These are phyloP conservation scores for Blattamonas nauphoetae DNA, from an alignment of 78 protist genomes.

Conservation along the genomic window DNA sequence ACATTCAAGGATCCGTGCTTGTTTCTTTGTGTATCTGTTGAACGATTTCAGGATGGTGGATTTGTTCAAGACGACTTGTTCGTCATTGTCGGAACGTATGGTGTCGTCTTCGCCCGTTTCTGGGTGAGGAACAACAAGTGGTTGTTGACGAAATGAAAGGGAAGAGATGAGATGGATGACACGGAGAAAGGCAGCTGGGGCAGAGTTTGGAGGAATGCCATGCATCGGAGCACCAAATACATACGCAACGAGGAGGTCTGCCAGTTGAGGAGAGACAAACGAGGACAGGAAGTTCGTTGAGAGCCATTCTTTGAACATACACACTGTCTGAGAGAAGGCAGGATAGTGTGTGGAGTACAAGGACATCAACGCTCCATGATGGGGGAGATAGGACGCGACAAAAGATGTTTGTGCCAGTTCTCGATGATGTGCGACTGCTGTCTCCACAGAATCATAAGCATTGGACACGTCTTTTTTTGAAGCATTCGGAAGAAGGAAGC, in stretches of 20 bases:
- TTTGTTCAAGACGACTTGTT: neutral
- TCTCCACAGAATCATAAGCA: neutral
- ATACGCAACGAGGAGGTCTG: neutral
- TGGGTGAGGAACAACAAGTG: neutral
- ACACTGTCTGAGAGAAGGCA: neutral
- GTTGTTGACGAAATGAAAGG: neutral
- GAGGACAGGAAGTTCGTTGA: neutral
- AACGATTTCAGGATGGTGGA: neutral
- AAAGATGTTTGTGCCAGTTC: neutral
- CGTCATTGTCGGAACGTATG: neutral
- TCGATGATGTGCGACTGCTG: neutral
- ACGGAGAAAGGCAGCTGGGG: neutral
- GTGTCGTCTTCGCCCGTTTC: neutral
- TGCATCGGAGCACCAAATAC: neutral
- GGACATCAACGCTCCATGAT: neutral
- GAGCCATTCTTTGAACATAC: neutral
- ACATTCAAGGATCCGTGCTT: neutral
- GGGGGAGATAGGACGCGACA: neutral
- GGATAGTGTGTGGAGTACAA: neutral
- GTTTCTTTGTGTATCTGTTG: neutral
- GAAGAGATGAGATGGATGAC: neutral
- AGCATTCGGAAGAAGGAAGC: neutral
- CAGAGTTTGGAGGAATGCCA: neutral
- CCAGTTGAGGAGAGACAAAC: neutral
- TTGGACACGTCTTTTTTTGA: neutral